Conservation (phyloP, 139 green algal genomes). For the Desmodesmus armatus region DNA sequence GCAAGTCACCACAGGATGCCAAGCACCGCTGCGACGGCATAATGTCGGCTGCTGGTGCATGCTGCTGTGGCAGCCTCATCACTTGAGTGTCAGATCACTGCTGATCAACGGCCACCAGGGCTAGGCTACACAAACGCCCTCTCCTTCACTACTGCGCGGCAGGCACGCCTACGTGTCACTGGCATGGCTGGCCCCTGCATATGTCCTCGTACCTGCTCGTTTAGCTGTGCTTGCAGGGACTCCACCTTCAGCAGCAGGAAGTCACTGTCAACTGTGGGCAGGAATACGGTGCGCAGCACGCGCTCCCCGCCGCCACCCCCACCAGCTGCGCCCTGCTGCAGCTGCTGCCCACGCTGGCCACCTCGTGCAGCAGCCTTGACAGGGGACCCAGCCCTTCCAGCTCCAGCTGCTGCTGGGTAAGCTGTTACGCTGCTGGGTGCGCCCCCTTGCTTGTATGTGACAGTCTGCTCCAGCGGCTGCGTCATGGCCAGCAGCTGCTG, state of each 20-base stretch:
- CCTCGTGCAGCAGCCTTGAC: background rate
- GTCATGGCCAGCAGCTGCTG: conserved; percentile 79
- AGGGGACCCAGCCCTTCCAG: background rate
- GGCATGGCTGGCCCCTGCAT: too few relatives aligned
- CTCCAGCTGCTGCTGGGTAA: background rate
- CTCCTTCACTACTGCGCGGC: background rate
- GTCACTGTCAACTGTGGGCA: conserved; percentile 75
- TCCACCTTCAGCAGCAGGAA: conserved; percentile 83
- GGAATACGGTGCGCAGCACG: conserved; percentile 74
- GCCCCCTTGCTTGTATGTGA: conserved; percentile 60
- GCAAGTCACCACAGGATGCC: too few relatives aligned
- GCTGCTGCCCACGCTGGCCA: background rate
- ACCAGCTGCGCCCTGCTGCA: background rate
- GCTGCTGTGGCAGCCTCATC: too few relatives aligned
- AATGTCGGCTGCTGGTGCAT: too few relatives aligned
- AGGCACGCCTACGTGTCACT: too few relatives aligned
- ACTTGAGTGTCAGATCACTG: too few relatives aligned
- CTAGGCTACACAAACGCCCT: too few relatives aligned
- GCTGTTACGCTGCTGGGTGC: conserved; percentile 42
- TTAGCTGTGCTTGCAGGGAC: conserved; percentile 85
- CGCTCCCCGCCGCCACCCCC: conserved; percentile 34
- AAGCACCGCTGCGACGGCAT: too few relatives aligned
- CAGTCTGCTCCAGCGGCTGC: conserved; percentile 66
- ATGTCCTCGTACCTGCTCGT: conserved; percentile 70
- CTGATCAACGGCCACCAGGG: too few relatives aligned